A percentile compares a stretch with the other conserved stretches of the same genome.
phyloP scores from a whole-genome alignment of 2,329 filamentous ascomycete genomes.

The Penicillium olsonii region DNA sequence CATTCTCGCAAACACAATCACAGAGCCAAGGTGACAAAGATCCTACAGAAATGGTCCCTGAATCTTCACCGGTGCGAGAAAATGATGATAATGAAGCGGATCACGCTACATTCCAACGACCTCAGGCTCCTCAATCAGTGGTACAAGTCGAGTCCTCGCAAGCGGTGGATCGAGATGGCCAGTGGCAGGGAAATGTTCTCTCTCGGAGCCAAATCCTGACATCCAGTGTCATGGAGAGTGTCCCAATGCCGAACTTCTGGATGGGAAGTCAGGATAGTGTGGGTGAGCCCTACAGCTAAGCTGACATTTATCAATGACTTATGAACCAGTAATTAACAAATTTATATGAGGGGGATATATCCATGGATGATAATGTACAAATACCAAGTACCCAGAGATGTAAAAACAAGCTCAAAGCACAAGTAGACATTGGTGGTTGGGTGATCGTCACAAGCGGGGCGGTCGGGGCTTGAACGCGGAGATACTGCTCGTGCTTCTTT shows the following conservation, averaged over 20 bases:
- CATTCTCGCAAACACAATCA: constrained; percentile 23
- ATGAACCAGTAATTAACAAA: constrained; percentile 6
- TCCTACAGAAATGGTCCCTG: constrained; percentile 39
- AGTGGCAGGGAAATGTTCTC: constrained; percentile 26
- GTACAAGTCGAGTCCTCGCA: constrained; percentile 47
- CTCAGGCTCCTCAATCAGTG: constrained; percentile 27
- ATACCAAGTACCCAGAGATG: background rate
- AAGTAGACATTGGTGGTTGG: background rate
- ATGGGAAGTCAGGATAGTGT: constrained; percentile 41
- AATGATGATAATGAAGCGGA: constrained; percentile 10
- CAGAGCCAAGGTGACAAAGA: constrained; percentile 25
- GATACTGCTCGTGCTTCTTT: constrained; percentile 18
- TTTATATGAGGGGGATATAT: background rate
- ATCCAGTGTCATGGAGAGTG: constrained; percentile 47
- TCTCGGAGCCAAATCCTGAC: constrained; percentile 41
- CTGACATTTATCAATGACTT: constrained; percentile 10
- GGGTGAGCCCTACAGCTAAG: constrained; percentile 38
- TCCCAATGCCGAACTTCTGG: constrained; percentile 42
- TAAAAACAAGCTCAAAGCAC: background rate
- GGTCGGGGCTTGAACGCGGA: constrained; percentile 35
- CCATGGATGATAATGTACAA: too few relatives aligned
- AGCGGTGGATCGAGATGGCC: constrained; percentile 28
- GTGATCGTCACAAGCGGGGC: constrained; percentile 24
- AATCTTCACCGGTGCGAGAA: constrained; percentile 40
- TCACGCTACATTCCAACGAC: constrained; percentile 17